Evolutionary conservation across 768 basidiomycete genomes (phyloP).

Genomic region (Pleurotus citrinopileatus): DNA sequence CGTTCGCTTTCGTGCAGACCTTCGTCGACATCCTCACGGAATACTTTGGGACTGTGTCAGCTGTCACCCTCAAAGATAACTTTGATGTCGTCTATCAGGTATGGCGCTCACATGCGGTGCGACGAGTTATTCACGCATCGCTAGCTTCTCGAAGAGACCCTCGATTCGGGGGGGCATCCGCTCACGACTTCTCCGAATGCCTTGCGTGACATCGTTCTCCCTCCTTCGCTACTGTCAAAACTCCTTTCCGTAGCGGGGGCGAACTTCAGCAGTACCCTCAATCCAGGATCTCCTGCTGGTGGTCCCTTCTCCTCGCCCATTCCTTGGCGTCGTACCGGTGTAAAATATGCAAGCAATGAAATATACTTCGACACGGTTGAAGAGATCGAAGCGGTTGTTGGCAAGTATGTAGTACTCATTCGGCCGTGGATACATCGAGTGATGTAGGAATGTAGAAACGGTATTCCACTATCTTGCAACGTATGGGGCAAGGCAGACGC

Average conservation of each 20-base stretch:
- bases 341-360: slow-evolving; percentile 86
- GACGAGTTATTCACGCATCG: slow-evolving; percentile 6
- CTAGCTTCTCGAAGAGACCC: slow-evolving; percentile 91
- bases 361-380: slow-evolving; percentile 91
- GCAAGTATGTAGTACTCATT: slow-evolving; percentile 48
- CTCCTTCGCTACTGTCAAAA: slow-evolving; percentile 83
- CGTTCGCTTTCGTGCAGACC: slow-evolving; percentile 84
- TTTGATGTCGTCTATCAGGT: slow-evolving; percentile 97
- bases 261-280: slow-evolving; percentile 45
- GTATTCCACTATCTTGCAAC: slow-evolving; percentile 59
- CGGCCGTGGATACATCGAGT: background rate
- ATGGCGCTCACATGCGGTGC: slow-evolving; percentile 15
- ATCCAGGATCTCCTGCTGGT: slow-evolving; percentile 40
- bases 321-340: slow-evolving; percentile 86
- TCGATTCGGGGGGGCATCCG: slow-evolving; percentile 90
- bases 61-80: slow-evolving; percentile 80
- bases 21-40: slow-evolving; percentile 83
- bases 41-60: slow-evolving; percentile 85
- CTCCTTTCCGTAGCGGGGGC: slow-evolving; percentile 52
- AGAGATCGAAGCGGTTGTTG: slow-evolving; percentile 73
- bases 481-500: slow-evolving; percentile 79
- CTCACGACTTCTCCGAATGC: slow-evolving; percentile 89
- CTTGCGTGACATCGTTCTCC: slow-evolving; percentile 89
- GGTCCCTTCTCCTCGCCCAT: slow-evolving; percentile 83
- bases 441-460: slow-evolving; percentile 46